These are phyloP conservation scores for Oryza nivara DNA, from an alignment of 176 grass and related monocot species.

Conservation along the genomic window DNA sequence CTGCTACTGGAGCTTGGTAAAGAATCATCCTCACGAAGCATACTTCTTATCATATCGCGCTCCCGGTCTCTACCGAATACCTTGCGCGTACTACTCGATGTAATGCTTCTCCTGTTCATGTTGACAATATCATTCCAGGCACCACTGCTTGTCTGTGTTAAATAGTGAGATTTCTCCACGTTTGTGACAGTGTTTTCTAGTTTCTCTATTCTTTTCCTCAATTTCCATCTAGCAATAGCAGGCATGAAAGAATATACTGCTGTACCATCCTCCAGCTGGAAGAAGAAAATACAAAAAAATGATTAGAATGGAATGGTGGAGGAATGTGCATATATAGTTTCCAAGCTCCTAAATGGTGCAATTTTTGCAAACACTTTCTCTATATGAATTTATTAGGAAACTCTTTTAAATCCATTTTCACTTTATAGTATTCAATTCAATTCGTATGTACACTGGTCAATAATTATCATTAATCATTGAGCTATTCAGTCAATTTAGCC, in stretches of 20 bases:
- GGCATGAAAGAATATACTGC: background rate
- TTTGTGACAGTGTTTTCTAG: constrained; percentile 13
- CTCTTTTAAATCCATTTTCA: too few relatives aligned
- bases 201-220: constrained; percentile 26
- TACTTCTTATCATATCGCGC: background rate
- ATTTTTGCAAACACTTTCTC: too few relatives aligned
- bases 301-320: background rate
- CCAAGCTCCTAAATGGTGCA: too few relatives aligned
- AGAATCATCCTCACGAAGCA: background rate
- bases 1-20: background rate
- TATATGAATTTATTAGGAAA: too few relatives aligned
- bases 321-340: too few relatives aligned
- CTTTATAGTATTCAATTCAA: too few relatives aligned
- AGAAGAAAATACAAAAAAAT: background rate
- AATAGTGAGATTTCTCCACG: background rate
- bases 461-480: too few relatives aligned
- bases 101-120: constrained; percentile 25
- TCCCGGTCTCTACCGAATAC: constrained; percentile 24
- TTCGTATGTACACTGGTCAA: too few relatives aligned
- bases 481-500: too few relatives aligned
- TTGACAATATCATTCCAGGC: background rate
- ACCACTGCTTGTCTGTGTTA: background rate
- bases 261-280: background rate
- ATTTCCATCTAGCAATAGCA: background rate
- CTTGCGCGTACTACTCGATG: background rate